Evolutionary conservation across 441 rosid genomes (phyloP).

Genomic region (Heliophila coronopifolia): DNA sequence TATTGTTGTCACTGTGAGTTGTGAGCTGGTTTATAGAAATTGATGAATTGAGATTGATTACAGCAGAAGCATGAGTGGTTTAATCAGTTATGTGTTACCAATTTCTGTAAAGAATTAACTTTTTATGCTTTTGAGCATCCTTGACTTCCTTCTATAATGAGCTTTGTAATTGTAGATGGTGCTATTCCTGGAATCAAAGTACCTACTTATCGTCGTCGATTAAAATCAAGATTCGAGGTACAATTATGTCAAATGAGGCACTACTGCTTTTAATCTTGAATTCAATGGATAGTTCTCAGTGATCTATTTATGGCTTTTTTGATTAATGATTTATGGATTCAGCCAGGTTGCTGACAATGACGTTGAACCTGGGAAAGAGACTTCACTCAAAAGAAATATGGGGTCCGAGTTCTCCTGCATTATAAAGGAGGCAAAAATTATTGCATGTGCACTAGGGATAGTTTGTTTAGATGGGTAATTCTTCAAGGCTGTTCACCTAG

Average conservation of each 20-base stretch:
- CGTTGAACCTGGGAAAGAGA: slow-evolving; percentile 33
- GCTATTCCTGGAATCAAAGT: slow-evolving; percentile 84
- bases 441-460: slow-evolving; percentile 73
- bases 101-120: neutral
- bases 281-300: neutral
- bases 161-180: slow-evolving; percentile 47
- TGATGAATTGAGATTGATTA: neutral
- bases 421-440: slow-evolving; percentile 68
- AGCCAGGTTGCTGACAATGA: slow-evolving; percentile 46
- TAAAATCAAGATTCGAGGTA: slow-evolving; percentile 55
- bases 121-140: neutral
- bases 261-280: neutral
- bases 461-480: slow-evolving; percentile 86
- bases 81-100: neutral
- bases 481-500: neutral
- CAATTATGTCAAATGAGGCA: neutral
- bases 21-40: too few species aligned
- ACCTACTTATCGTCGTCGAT: slow-evolving; percentile 63
- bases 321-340: slow-evolving; percentile 21
- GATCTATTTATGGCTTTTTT: slow-evolving; percentile 13
- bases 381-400: slow-evolving; percentile 73
- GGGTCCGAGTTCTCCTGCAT: slow-evolving; percentile 85
- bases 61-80: neutral
- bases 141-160: slow-evolving; percentile 1
- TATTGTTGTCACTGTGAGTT: neutral